Base-by-base conservation (phyloP, 306 rosid genomes). In the Sicyos baderoa region DNA sequence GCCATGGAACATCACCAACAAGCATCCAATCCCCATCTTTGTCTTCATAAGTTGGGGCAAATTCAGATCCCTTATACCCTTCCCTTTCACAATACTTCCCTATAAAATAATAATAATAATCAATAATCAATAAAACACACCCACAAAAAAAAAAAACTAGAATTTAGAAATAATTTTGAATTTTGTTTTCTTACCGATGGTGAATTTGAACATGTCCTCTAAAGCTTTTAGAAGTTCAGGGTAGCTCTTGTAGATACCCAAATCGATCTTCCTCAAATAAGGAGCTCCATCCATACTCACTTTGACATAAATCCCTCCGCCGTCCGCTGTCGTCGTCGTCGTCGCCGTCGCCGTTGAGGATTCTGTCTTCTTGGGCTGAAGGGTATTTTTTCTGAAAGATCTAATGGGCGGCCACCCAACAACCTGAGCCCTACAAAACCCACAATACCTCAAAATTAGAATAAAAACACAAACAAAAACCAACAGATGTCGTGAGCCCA, bases 201-300 rank as follows among this genome's bases (percentile, higher is more conserved):
- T 89, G 75, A 87, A 82, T 63, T 87, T 87, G 78, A 91, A 89
- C 95, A 91, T 91, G 81, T 68, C 78, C 62, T 91, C 91, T 7
- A 91, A 68, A 49, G 89, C 87, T 72, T 83, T 80, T 9, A 89
- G 87, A 74, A 91, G 91, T 71, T 91, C 75, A 42, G 83, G 75
- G 62, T 91, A 91, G 23, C 85, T 83, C 50, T 69, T 79, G 80
- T 84, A 91, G 11, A 87, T 54, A 79, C 54, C 82, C 65, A 91
- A 76, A 72, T 91, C 97, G 16, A 91, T 89, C 83, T 89, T 91
- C 73, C 97, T 91, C 3, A 91, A 91, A 67, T 91, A 91, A 78
- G 95, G 97, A 12, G 97, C 97, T 63, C 97, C 97, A 83, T 91
- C 97, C 95, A 91, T 80, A 79, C 97, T 91, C 7, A 91, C 97